Evolutionary conservation across 176 grass and related monocot species (phyloP), one percentile per base, ranked within the genome.

Genomic region (Lolium multiflorum): DNA sequence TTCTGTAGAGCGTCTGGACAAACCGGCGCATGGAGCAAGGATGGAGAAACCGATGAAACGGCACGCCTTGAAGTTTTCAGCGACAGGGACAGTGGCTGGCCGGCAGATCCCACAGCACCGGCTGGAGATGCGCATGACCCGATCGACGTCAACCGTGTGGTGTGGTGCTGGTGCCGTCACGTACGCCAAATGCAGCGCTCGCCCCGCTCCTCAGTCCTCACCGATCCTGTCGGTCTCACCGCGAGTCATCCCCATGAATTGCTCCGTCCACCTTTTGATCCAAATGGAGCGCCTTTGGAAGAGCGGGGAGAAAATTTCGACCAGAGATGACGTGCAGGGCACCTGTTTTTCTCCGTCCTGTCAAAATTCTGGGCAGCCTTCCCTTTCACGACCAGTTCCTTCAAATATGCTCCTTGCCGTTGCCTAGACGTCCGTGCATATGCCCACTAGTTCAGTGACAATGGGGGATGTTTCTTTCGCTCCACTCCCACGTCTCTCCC

Each of bases 341-440:
- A 4, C 15, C 14, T 21, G 25, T 17, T 54, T 84, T 81, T 28
- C 52, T 62, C 47, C 46, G 31, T 35, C 60, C 39, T 70, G 64
- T 62, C 74, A 18, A 78, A 78, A 38, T 25, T 66, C 50, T 15
- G 5, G n/a, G 43, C 74, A n/a, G 8, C 18, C 17, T 78, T 83
- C 61, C 73, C 69, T 83, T 88, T 88, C 74, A 10, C 79, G 87
- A 89, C 74, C 47, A 0, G 1, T 64, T 89, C 74, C 15, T 28
- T 9, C 62, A 5, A 71, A 68, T 11, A 11, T 8, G 43, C 43
- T 21, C 43, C 4, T 73, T 73, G 66, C 81, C 66, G 76, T 64
- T 9, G 8, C 41, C 56, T 35, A 22, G 20, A 89, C 76, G 87
- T 48, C 13, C 31, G 46, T 16, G 22, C 24, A 20, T 52, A 28